Percentiles rank a stretch among this genome's conserved stretches.
These are phyloP conservation scores for Naegleria lovaniensis DNA, from an alignment of 208 protist species.

Conservation along the genomic window DNA sequence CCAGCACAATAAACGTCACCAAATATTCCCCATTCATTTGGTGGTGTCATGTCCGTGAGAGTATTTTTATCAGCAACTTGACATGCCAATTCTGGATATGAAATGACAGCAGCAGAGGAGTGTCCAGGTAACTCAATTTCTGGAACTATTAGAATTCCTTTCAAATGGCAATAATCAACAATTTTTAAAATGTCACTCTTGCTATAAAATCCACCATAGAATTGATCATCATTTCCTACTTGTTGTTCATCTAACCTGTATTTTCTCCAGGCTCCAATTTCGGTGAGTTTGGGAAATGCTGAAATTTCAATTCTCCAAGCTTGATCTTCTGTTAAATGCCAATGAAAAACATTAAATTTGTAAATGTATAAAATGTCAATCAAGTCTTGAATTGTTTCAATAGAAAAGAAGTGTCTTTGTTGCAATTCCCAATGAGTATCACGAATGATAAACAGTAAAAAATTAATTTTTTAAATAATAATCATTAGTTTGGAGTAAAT, in stretches of 20 bases:
- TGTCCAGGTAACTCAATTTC: slow-evolving; percentile 25
- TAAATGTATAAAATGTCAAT: not conserved
- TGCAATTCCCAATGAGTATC: too few species aligned
- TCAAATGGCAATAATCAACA: not conserved
- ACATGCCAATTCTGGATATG: not conserved
- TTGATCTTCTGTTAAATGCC: slow-evolving; percentile 32
- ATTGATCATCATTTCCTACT: not conserved
- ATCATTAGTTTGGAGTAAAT: too few species aligned
- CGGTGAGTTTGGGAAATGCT: not conserved
- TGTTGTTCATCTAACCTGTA: not conserved
- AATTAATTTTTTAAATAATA: too few species aligned
- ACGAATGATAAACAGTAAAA: too few species aligned
- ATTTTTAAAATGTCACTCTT: not conserved
- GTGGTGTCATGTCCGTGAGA: not conserved
- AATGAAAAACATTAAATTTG: slow-evolving; percentile 25
- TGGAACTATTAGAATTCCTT: not conserved
- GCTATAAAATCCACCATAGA: slow-evolving; percentile 17
- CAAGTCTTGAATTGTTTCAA: not conserved
- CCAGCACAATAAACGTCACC: slow-evolving; percentile 11
- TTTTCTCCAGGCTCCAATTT: not conserved
- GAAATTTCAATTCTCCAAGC: slow-evolving; percentile 23
- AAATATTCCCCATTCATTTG: not conserved
- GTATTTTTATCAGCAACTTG: not conserved
- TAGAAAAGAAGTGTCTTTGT: not conserved
- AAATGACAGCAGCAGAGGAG: not conserved